Evolutionary conservation across 176 grass and related monocot species (phyloP), one percentile per base, ranked within the genome.

Genomic region (Neostapfia colusana): DNA sequence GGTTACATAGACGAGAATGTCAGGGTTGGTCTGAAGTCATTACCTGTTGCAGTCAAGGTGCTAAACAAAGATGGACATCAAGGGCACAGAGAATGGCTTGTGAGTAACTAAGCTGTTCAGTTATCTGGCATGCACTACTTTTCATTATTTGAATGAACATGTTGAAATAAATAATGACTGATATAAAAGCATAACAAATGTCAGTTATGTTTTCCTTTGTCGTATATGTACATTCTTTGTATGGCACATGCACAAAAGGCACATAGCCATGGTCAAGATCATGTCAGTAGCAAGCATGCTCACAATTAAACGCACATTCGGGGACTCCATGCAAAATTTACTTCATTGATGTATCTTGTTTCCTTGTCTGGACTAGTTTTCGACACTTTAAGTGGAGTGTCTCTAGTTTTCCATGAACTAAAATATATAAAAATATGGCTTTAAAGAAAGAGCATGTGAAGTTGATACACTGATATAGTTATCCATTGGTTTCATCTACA

Each of bases 1-100:
- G 95, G 95, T 41, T 99, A 99, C 37, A 99, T 99, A 88, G 95
- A 95, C 70, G 95, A 99, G 78, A 99, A 99, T 90, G 95, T 99
- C 53, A 89, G 95, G 63, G 92, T 99, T 40, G 89, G 95, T 23
- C 82, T 99, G 56, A 99, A 99, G 78, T 90, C 91, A n/a, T 82
- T 99, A 51, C 95, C 95, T 50, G 95, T 99, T 63, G 95, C 95
- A 10, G 95, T 99, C 67, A 99, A 99, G 75, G 95, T 99, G 71
- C 89, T 99, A 60, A 95, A 99, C 78, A 99, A 99, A 69, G 95
- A 99, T 78, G 95, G 95, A 41, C 87, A 99, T 76, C 95, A 99
- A 86, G 95, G 95, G 11, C 95, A 99, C 67, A 81, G 87, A 82
- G 95, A 99, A 89, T 99, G 95, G 95, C 95, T 99, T 85, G 95